These are phyloP conservation scores for Hibiscus trionum DNA, from an alignment of 345 rosid genomes.

Conservation along the genomic window DNA sequence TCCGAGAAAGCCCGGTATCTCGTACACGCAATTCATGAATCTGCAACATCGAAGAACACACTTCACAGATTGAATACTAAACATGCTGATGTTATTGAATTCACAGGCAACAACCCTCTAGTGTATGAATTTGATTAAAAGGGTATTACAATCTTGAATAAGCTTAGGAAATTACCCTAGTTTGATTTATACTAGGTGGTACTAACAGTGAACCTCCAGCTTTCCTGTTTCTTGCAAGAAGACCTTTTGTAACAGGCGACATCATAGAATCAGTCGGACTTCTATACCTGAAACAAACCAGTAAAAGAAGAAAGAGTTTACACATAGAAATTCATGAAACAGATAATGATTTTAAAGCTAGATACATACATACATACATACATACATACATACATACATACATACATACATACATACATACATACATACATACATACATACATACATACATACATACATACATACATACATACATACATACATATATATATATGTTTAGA, in stretches of 20 bases:
- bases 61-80: too few relatives aligned
- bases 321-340: background rate
- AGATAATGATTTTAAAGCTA: background rate
- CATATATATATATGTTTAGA: too few relatives aligned
- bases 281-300: conserved; percentile 38
- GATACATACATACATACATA: too few relatives aligned
- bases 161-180: conserved; percentile 28
- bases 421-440: too few relatives aligned
- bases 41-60: background rate
- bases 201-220: conserved; percentile 32
- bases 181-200: conserved; percentile 52
- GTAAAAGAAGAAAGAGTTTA: background rate
- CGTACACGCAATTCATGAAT: conserved; percentile 4
- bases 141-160: background rate
- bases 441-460: too few relatives aligned
- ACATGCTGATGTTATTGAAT: background rate
- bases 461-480: too few relatives aligned
- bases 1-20: background rate
- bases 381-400: too few relatives aligned
- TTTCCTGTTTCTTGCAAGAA: conserved; percentile 69
- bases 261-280: conserved; percentile 89
- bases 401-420: too few relatives aligned
- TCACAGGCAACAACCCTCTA: background rate
- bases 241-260: conserved; percentile 73
- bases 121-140: background rate